Base-by-base conservation (phyloP, 2,329 filamentous ascomycete species). In the Colletotrichum neosansevieriae region DNA sequence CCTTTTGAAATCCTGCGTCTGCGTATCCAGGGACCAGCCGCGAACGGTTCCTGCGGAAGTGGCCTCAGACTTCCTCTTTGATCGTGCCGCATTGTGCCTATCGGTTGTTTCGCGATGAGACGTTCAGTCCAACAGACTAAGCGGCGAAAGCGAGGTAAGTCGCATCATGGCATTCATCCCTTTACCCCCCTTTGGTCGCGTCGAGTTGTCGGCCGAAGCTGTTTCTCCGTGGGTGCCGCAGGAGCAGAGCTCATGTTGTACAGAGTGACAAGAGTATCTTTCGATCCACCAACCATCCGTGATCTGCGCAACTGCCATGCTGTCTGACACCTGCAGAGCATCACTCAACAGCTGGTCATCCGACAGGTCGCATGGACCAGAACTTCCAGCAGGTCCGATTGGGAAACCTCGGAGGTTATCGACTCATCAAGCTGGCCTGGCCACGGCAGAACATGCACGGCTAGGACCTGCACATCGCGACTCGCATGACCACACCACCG, bases 311-410 rank as follows among this genome's bases (percentile, higher is more conserved):
- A 10, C 36, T 45, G 44, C 40, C 47, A 59, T 44, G n/a, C 36
- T 61, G 38, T 53, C 58, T 61, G 58, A 61, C 47, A 61, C 58
- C 58, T 61, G 58, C 58, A 36, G 47, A 53, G 17, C 34, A 44
- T 36, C 38, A 45, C n/a, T 34, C 19, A 7, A 34, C 19, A 42
- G 7, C 32, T 40, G 32, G 44, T 40, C 44, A 19, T 15, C 40
- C 58, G 45, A 60, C 47, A 32, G n/a, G 29, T n/a, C 38, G 34
- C 47, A 51, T 53, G 38, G n/a, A 7, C 12, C 2, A 36, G 36
- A 15, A 12, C n/a, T 34, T 42, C 34, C 24, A 24, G 24, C 36
- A 47, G 21, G 45, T 51, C 47, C 34, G 47, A 53, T 61, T 53
- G 58, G 58, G 58, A 51, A 53, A 53, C 21, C 45, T 53, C 47